These are phyloP conservation scores for Fusarium guadeloupense DNA, from an alignment of 2,329 filamentous ascomycete species.

Conservation along the genomic window DNA sequence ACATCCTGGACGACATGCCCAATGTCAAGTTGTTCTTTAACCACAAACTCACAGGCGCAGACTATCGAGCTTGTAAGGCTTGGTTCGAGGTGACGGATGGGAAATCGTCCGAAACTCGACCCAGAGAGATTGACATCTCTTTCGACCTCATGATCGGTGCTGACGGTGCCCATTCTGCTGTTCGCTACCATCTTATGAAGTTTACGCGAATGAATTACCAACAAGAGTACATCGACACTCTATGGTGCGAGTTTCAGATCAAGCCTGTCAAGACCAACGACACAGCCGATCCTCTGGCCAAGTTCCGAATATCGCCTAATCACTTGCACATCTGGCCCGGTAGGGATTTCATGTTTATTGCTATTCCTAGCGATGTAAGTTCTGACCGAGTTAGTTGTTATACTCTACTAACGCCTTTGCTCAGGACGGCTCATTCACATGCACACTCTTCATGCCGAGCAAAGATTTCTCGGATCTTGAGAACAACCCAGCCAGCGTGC, in stretches of 20 bases:
- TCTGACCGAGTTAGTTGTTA: background rate
- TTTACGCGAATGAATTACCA: constrained; percentile 88
- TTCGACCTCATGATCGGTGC: constrained; percentile 96
- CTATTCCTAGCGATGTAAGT: constrained; percentile 77
- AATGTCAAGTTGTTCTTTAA: constrained; percentile 95
- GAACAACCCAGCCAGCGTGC: constrained; percentile 65
- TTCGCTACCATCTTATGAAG: constrained; percentile 96
- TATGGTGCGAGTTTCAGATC: constrained; percentile 97
- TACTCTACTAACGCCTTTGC: constrained; percentile 12
- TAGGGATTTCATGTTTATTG: constrained; percentile 97
- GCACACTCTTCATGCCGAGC: constrained; percentile 88
- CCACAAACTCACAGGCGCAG: constrained; percentile 90
- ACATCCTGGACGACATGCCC: constrained; percentile 81
- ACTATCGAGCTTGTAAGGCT: constrained; percentile 80
- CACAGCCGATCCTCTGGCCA: constrained; percentile 48
- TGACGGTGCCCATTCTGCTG: constrained; percentile 92
- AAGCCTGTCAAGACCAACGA: constrained; percentile 55
- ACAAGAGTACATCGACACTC: constrained; percentile 93
- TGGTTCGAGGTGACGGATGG: constrained; percentile 78
- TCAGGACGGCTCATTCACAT: constrained; percentile 90
- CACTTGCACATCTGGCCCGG: constrained; percentile 98
- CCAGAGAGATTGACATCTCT: constrained; percentile 78
- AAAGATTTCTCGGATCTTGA: constrained; percentile 75
- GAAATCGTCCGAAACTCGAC: constrained; percentile 53
- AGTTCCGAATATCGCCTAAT: constrained; percentile 86